Conservation (phyloP, 257 asterid species). For the Agastache rugosa region DNA sequence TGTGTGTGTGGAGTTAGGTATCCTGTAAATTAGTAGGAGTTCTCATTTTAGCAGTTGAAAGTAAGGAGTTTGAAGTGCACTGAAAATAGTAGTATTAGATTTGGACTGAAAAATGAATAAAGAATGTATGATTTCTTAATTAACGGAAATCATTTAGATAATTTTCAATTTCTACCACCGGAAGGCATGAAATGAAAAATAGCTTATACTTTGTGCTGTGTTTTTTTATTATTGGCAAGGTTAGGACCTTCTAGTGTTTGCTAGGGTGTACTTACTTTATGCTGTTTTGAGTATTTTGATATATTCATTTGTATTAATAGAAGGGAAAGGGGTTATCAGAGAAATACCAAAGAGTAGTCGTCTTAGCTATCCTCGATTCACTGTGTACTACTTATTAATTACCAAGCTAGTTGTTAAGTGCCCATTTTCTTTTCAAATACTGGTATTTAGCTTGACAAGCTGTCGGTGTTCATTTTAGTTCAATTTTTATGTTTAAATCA, state of each 20-base stretch:
- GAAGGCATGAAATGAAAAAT: conserved; percentile 7
- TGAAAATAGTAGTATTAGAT: neutral
- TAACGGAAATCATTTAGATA: neutral
- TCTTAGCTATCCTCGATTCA: neutral
- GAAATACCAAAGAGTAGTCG: neutral
- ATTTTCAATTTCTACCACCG: neutral
- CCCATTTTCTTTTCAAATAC: neutral
- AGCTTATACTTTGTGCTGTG: neutral
- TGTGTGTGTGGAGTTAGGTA: neutral
- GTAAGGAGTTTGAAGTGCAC: conserved; percentile 11
- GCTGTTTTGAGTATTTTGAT: neutral
- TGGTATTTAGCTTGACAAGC: neutral
- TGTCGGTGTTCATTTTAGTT: neutral
- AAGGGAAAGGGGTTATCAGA: neutral
- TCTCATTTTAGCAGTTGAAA: neutral
- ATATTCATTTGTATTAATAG: neutral
- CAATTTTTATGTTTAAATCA: neutral
- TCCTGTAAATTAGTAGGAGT: conserved; percentile 1
- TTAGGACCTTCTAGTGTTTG: neutral
- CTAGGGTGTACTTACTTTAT: neutral
- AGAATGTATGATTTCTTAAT: neutral
- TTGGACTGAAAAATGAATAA: neutral
- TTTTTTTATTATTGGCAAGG: neutral
- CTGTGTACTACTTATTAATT: neutral
- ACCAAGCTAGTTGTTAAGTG: conserved; percentile 2